Evolutionary conservation across 2,329 filamentous ascomycete genomes (phyloP).

Genomic region (Raffaelea arxii): DNA sequence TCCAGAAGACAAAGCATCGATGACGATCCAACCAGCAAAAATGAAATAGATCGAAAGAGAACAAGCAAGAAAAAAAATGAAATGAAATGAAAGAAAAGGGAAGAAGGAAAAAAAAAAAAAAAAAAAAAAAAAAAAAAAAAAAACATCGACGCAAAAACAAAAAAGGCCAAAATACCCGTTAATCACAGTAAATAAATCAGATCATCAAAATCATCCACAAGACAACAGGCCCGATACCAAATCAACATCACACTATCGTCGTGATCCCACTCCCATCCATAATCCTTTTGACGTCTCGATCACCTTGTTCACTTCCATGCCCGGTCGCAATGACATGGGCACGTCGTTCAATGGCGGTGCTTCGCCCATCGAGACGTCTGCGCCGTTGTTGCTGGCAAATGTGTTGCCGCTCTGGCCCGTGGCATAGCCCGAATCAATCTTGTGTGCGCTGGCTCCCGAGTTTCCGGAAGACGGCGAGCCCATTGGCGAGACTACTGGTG

Average conservation of each 20-base stretch:
- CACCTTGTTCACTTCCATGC: conserved; percentile 44
- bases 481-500: neutral
- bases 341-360: conserved; percentile 18
- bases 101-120: neutral
- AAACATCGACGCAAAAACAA: too few species aligned
- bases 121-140: neutral
- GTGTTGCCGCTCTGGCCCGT: conserved; percentile 21
- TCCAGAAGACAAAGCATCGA: too few species aligned
- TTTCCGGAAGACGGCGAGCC: neutral
- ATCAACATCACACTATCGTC: too few species aligned
- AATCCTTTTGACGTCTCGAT: conserved; percentile 56
- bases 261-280: conserved; percentile 35
- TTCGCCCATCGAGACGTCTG: conserved; percentile 40
- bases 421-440: conserved; percentile 38
- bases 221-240: too few species aligned
- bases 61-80: neutral
- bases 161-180: too few species aligned
- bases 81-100: neutral
- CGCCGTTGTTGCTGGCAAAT: conserved; percentile 19
- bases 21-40: neutral
- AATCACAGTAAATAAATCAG: too few species aligned
- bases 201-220: too few species aligned
- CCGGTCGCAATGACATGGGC: conserved; percentile 44
- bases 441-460: neutral
- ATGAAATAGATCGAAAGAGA: neutral